Evolutionary conservation across 2,329 filamentous ascomycete genomes (phyloP).

Genomic region (Ophiocordyceps unilateralis): DNA sequence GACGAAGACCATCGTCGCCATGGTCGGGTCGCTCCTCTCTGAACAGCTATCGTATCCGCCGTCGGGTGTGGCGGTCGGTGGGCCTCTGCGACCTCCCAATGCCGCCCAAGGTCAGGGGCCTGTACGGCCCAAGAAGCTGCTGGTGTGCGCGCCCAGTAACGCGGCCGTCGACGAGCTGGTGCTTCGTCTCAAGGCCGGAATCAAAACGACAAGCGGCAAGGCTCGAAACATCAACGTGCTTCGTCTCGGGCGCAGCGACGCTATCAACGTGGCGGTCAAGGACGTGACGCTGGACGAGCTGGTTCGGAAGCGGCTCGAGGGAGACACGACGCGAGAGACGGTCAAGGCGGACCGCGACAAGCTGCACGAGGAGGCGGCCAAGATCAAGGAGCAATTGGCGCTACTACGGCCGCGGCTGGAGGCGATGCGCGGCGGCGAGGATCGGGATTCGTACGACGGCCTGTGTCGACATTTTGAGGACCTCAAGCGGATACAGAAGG

Average conservation of each 20-base stretch:
- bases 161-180: slow-evolving; percentile 94
- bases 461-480: slow-evolving; percentile 64
- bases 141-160: slow-evolving; percentile 97
- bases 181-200: slow-evolving; percentile 72
- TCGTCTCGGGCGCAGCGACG: slow-evolving; percentile 77
- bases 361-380: slow-evolving; percentile 44
- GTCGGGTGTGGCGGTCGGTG: slow-evolving; percentile 15
- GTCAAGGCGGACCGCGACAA: slow-evolving; percentile 39
- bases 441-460: slow-evolving; percentile 28
- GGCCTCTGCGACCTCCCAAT: slow-evolving; percentile 12
- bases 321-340: slow-evolving; percentile 38
- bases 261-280: slow-evolving; percentile 73
- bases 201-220: slow-evolving; percentile 60
- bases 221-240: slow-evolving; percentile 69
- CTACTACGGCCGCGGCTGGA: slow-evolving; percentile 57
- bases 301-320: slow-evolving; percentile 56
- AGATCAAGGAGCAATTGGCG: slow-evolving; percentile 60
- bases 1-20: slow-evolving; percentile 93
- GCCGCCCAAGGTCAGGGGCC: slow-evolving; percentile 7
- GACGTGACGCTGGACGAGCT: slow-evolving; percentile 91
- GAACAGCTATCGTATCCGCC: slow-evolving; percentile 18
- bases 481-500: slow-evolving; percentile 56
- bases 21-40: slow-evolving; percentile 64
- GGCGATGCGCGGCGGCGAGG: slow-evolving; percentile 38
- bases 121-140: slow-evolving; percentile 53